A percentile compares a stretch with the other conserved stretches of the same genome.
phyloP scores from a whole-genome alignment of 2,329 filamentous ascomycete species.

The Beauveria medogensis region DNA sequence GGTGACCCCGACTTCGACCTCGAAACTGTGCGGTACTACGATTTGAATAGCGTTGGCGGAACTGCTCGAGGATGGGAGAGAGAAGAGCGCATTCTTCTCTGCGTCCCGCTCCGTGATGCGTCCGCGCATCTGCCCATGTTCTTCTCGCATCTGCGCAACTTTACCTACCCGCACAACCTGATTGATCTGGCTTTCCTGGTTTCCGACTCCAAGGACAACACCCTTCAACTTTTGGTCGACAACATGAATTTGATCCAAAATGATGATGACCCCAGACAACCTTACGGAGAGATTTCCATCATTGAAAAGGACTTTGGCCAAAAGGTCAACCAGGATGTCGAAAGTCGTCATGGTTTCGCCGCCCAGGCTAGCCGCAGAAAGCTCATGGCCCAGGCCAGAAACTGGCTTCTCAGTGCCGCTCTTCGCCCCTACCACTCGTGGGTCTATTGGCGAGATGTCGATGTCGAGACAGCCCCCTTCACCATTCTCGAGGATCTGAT shows the following conservation, averaged over 20 bases:
- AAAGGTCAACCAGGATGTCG: constrained; percentile 94
- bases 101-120: constrained; percentile 88
- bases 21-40: constrained; percentile 95
- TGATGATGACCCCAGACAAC: constrained; percentile 68
- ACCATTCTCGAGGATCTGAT: constrained; percentile 97
- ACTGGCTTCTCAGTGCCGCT: constrained; percentile 92
- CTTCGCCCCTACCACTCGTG: constrained; percentile 92
- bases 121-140: constrained; percentile 93
- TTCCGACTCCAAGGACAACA: constrained; percentile 93
- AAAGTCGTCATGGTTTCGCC: constrained; percentile 94
- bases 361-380: constrained; percentile 91
- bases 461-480: constrained; percentile 93
- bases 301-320: constrained; percentile 99
- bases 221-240: constrained; percentile 65
- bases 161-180: constrained; percentile 93
- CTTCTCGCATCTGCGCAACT: constrained; percentile 92
- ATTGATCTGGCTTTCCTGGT: constrained; percentile 96
- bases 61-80: constrained; percentile 91
- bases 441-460: constrained; percentile 99
- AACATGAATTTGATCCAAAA: constrained; percentile 73
- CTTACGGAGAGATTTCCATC: constrained; percentile 93
- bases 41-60: constrained; percentile 83
- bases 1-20: constrained; percentile 65
- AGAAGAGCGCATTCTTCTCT: constrained; percentile 90
- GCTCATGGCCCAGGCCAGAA: constrained; percentile 94